Conservation (phyloP, 2,329 filamentous ascomycete genomes). For the Colletotrichum sp. region DNA sequence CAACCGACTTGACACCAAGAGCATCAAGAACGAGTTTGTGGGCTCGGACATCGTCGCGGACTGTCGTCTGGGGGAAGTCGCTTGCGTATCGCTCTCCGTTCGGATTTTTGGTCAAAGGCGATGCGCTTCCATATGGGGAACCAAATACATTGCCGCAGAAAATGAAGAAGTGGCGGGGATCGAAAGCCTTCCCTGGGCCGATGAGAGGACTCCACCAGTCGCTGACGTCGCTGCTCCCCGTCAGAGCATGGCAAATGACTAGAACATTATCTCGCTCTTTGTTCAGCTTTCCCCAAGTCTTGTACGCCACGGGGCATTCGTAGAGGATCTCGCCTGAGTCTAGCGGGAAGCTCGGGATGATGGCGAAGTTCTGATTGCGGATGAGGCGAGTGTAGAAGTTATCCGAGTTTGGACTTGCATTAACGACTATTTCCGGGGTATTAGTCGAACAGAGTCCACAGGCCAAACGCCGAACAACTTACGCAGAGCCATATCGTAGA, state of each 20-base stretch:
- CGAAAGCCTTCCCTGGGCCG: slow-evolving; percentile 78
- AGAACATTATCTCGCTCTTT: slow-evolving; percentile 68
- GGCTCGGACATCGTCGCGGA: slow-evolving; percentile 68
- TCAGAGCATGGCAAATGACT: slow-evolving; percentile 83
- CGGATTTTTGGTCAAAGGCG: slow-evolving; percentile 49
- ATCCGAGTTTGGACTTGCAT: slow-evolving; percentile 59
- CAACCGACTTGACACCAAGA: slow-evolving; percentile 57
- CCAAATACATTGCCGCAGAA: slow-evolving; percentile 87
- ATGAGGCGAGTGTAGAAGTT: slow-evolving; percentile 90
- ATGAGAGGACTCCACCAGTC: slow-evolving; percentile 90
- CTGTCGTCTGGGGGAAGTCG: slow-evolving; percentile 72
- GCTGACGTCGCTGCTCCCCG: slow-evolving; percentile 81
- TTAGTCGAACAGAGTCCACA: not conserved
- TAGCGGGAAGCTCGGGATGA: slow-evolving; percentile 87
- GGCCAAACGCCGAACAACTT: not conserved
- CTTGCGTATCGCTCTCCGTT: slow-evolving; percentile 24
- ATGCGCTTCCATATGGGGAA: slow-evolving; percentile 83
- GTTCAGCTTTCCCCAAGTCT: slow-evolving; percentile 66
- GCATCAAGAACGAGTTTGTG: slow-evolving; percentile 60
- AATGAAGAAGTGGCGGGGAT: slow-evolving; percentile 84
- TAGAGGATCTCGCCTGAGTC: slow-evolving; percentile 85
- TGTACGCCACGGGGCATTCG: slow-evolving; percentile 76
- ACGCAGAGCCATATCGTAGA: not conserved
- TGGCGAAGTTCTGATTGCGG: slow-evolving; percentile 83
- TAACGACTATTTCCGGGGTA: not conserved